Percentiles rank a stretch among this genome's conserved stretches.
These are phyloP conservation scores for Flaveria sonorensis DNA, from an alignment of 129 eudicot genomes.

Conservation along the genomic window DNA sequence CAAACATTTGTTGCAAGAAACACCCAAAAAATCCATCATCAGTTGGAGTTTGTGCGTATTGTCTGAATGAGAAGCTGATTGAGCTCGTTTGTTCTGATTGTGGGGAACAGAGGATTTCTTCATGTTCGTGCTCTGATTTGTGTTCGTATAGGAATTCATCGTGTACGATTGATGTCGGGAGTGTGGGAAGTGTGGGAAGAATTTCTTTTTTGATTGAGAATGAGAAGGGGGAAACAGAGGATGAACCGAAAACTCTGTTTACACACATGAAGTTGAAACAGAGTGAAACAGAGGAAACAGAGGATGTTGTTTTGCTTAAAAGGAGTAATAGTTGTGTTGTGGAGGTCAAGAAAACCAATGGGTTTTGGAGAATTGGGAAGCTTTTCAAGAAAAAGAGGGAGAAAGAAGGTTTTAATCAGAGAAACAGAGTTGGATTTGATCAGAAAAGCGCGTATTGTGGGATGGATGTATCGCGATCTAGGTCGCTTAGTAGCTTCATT, in stretches of 20 bases:
- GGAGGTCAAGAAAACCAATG: constrained; percentile 56
- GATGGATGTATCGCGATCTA: constrained; percentile 68
- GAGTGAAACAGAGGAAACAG: constrained; percentile 32
- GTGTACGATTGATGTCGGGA: constrained; percentile 54
- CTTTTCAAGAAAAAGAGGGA: constrained; percentile 61
- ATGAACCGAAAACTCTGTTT: constrained; percentile 2
- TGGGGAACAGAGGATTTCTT: constrained; percentile 78
- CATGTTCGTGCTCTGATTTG: constrained; percentile 68
- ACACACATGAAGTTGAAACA: constrained; percentile 29
- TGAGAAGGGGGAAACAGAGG: constrained; percentile 42
- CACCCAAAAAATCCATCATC: constrained; percentile 63
- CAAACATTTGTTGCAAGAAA: constrained; percentile 62
- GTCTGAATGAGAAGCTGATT: constrained; percentile 66
- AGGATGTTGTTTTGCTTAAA: constrained; percentile 54
- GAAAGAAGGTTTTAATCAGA: constrained; percentile 29
- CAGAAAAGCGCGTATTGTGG: constrained; percentile 39
- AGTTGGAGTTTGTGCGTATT: constrained; percentile 74
- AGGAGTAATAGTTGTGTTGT: constrained; percentile 77
- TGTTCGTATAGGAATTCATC: constrained; percentile 66
- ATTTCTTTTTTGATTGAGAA: constrained; percentile 76
- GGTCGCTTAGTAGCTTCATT: constrained; percentile 77
- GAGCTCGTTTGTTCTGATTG: constrained; percentile 75
- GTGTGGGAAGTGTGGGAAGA: constrained; percentile 69
- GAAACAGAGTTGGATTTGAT: constrained; percentile 39
- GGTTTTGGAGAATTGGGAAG: constrained; percentile 75